phyloP scores from a whole-genome alignment of 2,329 filamentous ascomycete genomes.

The Camillea tinctor region DNA sequence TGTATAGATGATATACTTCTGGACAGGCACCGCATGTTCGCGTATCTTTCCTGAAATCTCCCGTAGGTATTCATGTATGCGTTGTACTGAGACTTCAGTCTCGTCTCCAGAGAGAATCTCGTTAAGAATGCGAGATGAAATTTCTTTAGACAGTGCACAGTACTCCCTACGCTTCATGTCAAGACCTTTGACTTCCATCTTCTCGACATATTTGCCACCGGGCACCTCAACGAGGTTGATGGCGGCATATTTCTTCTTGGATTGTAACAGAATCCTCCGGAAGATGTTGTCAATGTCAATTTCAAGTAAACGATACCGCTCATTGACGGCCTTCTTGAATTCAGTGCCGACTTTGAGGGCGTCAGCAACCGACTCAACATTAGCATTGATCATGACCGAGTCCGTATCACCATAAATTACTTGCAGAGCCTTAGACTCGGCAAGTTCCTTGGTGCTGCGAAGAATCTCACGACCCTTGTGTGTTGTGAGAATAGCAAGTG shows the following conservation, averaged over 20 bases:
- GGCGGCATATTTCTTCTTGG: constrained; percentile 99
- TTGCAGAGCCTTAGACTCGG: constrained; percentile 84
- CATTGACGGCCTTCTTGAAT: constrained; percentile 94
- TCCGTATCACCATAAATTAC: constrained; percentile 99
- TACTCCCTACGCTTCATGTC: constrained; percentile 98
- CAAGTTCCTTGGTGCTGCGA: constrained; percentile 90
- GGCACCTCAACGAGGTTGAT: constrained; percentile 82
- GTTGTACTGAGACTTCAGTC: constrained; percentile 79
- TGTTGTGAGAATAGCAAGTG: constrained; percentile 91
- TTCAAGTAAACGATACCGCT: constrained; percentile 86
- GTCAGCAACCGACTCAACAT: constrained; percentile 88
- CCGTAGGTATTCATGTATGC: constrained; percentile 90
- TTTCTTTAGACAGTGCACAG: constrained; percentile 92
- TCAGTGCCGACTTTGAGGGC: constrained; percentile 89
- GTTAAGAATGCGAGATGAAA: constrained; percentile 85
- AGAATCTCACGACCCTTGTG: constrained; percentile 98
- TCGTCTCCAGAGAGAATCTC: constrained; percentile 95
- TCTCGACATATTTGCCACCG: constrained; percentile 86
- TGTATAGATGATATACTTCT: constrained; percentile 97
- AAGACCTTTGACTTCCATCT: constrained; percentile 96
- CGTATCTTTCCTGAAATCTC: constrained; percentile 87
- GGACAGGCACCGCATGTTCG: constrained; percentile 67
- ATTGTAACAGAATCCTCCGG: constrained; percentile 85
- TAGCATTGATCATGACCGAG: constrained; percentile 99
- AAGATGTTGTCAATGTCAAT: constrained; percentile 99